A percentile compares a stretch with the other conserved stretches of the same genome.
Conservation (phyloP, 164 flowering plant species). For the Aristolochia contorta region DNA sequence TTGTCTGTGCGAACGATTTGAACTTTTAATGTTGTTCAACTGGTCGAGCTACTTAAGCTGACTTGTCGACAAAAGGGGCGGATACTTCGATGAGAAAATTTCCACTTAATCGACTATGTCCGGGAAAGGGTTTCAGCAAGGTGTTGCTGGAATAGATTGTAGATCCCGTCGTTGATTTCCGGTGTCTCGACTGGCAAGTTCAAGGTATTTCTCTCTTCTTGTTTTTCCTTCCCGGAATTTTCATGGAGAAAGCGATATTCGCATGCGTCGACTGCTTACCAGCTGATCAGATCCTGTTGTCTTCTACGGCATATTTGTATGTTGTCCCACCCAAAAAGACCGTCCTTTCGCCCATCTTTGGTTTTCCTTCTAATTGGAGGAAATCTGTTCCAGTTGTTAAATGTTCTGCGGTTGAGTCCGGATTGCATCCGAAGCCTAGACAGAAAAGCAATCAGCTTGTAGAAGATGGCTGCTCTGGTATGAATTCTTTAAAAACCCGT, state of each 20-base stretch:
- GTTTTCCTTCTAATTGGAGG: conserved; percentile 13
- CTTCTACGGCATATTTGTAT: conserved; percentile 2
- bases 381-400: conserved; percentile 15
- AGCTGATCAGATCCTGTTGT: background rate
- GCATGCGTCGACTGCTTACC: too few species aligned
- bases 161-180: too few species aligned
- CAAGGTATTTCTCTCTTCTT: too few species aligned
- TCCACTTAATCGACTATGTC: too few species aligned
- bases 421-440: conserved; percentile 40
- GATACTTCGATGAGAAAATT: too few species aligned
- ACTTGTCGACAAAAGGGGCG: background rate
- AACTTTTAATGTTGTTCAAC: background rate
- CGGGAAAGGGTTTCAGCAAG: too few species aligned
- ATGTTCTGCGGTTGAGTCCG: conserved; percentile 35
- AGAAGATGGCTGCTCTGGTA: background rate
- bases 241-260: too few species aligned
- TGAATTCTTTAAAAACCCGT: conserved; percentile 4
- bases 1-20: conserved; percentile 3
- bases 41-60: background rate
- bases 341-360: background rate
- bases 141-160: too few species aligned
- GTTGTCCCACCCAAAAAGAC: conserved; percentile 3
- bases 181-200: too few species aligned
- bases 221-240: too few species aligned
- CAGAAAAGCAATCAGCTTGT: conserved; percentile 17